Percentiles rank a stretch among this genome's conserved stretches.
These are phyloP conservation scores for Metschnikowia henanensis DNA, from an alignment of 805 yeast species.

Conservation along the genomic window DNA sequence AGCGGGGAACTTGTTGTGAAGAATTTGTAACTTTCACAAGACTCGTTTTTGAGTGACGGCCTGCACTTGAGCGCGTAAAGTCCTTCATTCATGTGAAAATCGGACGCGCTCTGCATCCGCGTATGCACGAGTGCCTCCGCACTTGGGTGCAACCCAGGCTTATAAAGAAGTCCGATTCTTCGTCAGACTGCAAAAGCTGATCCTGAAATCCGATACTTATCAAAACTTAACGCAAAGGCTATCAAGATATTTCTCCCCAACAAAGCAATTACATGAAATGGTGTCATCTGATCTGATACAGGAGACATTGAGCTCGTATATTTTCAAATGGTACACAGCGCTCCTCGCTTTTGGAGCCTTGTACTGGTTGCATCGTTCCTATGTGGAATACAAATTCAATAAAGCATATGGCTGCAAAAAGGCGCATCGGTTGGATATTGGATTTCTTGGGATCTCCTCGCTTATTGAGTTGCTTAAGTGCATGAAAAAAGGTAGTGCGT, in stretches of 20 bases:
- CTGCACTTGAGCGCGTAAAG: not conserved
- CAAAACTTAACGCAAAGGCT: not conserved
- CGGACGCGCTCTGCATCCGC: not conserved
- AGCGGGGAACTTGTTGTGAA: conserved; percentile 3
- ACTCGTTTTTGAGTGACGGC: not conserved
- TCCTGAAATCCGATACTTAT: not conserved
- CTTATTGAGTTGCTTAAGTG: conserved; percentile 8
- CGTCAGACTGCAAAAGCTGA: not conserved
- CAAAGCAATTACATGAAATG: not conserved
- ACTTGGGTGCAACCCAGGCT: conserved; percentile 1
- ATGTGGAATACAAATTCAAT: conserved; percentile 10
- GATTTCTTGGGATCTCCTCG: conserved; percentile 11
- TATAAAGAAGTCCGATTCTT: conserved; percentile 1
- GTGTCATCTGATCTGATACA: not conserved
- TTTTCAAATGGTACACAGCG: conserved; percentile 14
- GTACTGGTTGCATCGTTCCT: conserved; percentile 14
- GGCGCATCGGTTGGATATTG: conserved; percentile 5
- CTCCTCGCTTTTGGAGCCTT: conserved; percentile 10
- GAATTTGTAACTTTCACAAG: conserved; percentile 1
- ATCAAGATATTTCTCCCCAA: not conserved
- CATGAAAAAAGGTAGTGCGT: conserved; percentile 13
- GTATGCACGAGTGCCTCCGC: conserved; percentile 8
- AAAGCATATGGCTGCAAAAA: conserved; percentile 15
- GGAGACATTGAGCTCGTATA: conserved; percentile 5
- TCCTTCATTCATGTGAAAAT: conserved; percentile 7